Evolutionary conservation across 2,329 filamentous ascomycete genomes (phyloP), one percentile per base, ranked within the genome.

Genomic region (Sclerotinia subarctica): DNA sequence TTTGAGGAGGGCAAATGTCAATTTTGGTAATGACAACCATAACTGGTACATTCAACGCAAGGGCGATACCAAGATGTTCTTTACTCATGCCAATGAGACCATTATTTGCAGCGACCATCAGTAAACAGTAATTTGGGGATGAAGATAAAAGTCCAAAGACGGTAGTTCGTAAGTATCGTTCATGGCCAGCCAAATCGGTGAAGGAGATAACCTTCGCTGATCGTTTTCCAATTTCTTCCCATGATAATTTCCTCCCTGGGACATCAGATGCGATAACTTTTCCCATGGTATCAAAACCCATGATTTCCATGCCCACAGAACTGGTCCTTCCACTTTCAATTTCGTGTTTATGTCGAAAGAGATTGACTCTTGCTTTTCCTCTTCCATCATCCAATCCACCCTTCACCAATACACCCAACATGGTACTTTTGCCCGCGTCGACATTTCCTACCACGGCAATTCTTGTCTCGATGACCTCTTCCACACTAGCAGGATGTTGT

Each of bases 1-100:
- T 97, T 72, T 98, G 91, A 1, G 94, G 93, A 29, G 95, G 95
- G 78, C 95, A 98, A 67, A 98, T 98, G 78, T 98, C 95, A 72
- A 98, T 97, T 82, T 98, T 99, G 79, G 94, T 99, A 71, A 98
- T 89, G 72, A 97, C 90, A 4, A 98, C 94, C 92, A 99, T 96
- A 74, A 99, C 93, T 0, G 95, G 95, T 15, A 99, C 94, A 76
- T 98, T 98, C 64, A 99, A 83, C 0, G 95, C 94, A 44, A 98
- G 82, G 0, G 95, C 94, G 72, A 99, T 97, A 21, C 95, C 95
- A 5, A 99, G 82, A 79, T 99, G 95, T 81, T 99, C 95, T 83
- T 96, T 96, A 80, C 92, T 96, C 95, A 98, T 99, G 26, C 95
- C 95, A 58, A 98, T 92, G 57, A 99, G 83, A 4, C 95, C 95